Evolutionary conservation across 768 basidiomycete genomes (phyloP), one percentile per base, ranked within the genome.

Genomic region (Rhizopogon salebrosus): DNA sequence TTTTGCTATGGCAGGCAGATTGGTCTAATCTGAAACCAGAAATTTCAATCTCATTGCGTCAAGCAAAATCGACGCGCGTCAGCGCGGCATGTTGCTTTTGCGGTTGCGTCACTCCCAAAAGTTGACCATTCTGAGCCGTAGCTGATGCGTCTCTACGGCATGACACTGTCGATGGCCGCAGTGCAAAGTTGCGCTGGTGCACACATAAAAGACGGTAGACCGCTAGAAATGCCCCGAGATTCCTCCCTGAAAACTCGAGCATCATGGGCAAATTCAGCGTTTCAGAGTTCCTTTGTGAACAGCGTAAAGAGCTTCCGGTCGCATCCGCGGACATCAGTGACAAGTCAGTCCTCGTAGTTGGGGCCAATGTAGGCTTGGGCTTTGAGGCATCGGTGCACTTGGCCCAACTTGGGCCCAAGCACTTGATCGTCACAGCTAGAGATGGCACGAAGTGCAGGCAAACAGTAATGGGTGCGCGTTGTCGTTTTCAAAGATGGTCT

Each of bases 291-390:
- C n/a, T 64, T 34, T 54, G 57, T 13, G 64, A 66, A 20, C 68
- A 70, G 54, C 48, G 59, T 52, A 40, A 41, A 20, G 20, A 50
- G 13, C 49, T 65, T 31, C 51, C 52, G 13, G 48, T 23, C 35
- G n/a, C 41, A 20, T 36, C 55, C 3, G 66, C 59, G 0, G 73
- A 78, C 54, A 64, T 82, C 29, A 59, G 62, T 9, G 75, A 74
- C 6, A 77, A 78, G 58, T 77, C 75, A 5, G 70, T 82, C 22
- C 48, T 82, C 22, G 72, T 84, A 16, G 70, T 73, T 23, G 72
- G 75, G 5, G 77, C 80, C 2, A 83, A 83, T 57, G 68, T 68
- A 18, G 82, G 61, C 27, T 46, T 68, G n/a, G 67, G 60, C 26
- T 60, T 65, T 26, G 65, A 67, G 48, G 61, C 71, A 1, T 58